Base-by-base conservation (phyloP, 1,284 basidiomycete genomes). In the Trichosporon ovoides region DNA sequence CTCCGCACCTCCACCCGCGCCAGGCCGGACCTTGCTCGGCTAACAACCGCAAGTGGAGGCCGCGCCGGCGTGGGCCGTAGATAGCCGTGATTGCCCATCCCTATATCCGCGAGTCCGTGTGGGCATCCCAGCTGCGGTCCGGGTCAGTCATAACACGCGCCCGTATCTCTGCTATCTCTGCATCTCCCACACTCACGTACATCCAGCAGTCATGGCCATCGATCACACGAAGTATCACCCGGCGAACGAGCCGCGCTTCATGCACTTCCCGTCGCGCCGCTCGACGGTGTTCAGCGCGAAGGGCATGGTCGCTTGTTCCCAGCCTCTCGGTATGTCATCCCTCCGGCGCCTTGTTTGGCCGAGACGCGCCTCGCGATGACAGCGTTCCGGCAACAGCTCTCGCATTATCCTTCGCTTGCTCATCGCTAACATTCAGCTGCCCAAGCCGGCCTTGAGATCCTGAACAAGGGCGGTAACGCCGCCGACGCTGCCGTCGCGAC, bases 391-490 rank as follows among this genome's bases (percentile, higher is more conserved):
- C n/a, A n/a, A n/a, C n/a, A n/a, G n/a, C n/a, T n/a, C n/a, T n/a
- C n/a, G n/a, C n/a, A n/a, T n/a, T n/a, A n/a, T n/a, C n/a, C n/a
- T n/a, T n/a, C n/a, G n/a, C n/a, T n/a, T n/a, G 7, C 49, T 7
- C 2, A 13, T 50, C 36, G 34, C 63, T 66, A 40, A 68, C 56
- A 11, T 12, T n/a, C 16, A 57, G 60, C 92, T 0, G 84, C 87
- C 2, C 85, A 88, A 69, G 91, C 88, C 11, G 91, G 92, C 0
- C 77, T 95, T 35, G 88, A 91, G 73, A 87, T 95, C 59, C 79
- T 95, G 36, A 81, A 85, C 53, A 85, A 84, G 68, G 92, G 91
- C 14, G 92, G 92, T 22, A 95, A 95, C 76, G 91, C 91, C 83
- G 85, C 84, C 61, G 87, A 88, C 71, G 85, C 86, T 10, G 86